These are phyloP conservation scores for Jackrogersella multiformis DNA, from an alignment of 495 filamentous ascomycete species.

Conservation along the genomic window DNA sequence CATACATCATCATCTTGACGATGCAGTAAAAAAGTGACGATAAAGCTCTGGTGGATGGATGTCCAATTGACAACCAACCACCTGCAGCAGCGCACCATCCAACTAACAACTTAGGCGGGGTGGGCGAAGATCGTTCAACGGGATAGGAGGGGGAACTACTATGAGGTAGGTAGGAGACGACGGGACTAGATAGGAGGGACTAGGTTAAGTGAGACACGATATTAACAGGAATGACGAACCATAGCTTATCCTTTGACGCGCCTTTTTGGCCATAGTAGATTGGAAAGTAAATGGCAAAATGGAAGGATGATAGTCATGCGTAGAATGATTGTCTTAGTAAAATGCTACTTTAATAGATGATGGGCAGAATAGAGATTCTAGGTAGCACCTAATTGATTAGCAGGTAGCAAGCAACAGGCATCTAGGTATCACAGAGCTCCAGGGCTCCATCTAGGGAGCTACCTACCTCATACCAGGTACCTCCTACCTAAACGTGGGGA, in stretches of 20 bases:
- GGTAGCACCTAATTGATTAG: conserved; percentile 13
- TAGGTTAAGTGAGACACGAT: conserved; percentile 11
- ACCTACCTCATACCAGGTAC: no score
- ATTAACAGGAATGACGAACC: conserved; percentile 56
- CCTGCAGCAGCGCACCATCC: neutral
- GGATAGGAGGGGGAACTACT: conserved; percentile 7
- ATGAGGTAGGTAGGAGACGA: no score
- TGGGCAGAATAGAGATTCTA: neutral
- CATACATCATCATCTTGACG: neutral
- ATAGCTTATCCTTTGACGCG: conserved; percentile 72
- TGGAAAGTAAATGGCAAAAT: conserved; percentile 8
- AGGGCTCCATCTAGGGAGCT: conserved; percentile 9
- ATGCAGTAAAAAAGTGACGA: conserved; percentile 4
- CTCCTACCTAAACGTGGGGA: conserved; percentile 9
- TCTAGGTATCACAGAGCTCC: neutral
- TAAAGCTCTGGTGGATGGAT: conserved; percentile 12
- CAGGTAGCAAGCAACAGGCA: no score
- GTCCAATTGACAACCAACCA: conserved; percentile 2
- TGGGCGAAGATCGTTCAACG: conserved; percentile 28
- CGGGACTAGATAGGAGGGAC: neutral
- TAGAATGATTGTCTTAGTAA: conserved; percentile 24
- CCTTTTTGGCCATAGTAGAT: conserved; percentile 67
- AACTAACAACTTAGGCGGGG: conserved; percentile 30
- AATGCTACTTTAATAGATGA: conserved; percentile 19
- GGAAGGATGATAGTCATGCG: conserved; percentile 51